Evolutionary conservation across 257 asterid species (phyloP), one percentile per base, ranked within the genome.

Genomic region (Apocynum venetum): DNA sequence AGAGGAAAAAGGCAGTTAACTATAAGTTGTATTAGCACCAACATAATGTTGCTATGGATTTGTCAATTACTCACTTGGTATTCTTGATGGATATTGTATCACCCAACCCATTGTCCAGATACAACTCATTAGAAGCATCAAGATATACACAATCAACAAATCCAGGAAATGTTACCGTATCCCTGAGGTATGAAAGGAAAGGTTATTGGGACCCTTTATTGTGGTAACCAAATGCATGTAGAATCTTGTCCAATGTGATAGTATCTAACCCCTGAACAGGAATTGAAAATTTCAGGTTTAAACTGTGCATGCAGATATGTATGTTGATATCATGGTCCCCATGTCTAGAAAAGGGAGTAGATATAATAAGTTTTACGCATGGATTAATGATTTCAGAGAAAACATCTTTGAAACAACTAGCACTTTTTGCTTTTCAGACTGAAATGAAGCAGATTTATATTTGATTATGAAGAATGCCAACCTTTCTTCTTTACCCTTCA

Each of bases 71-170:
- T 85, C 89, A 96, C 98, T 93, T 93, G 19, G 92, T 82, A 76
- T 93, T 96, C 87, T 87, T 87, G 85, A 96, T 89, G 90, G 87
- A 80, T 79, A 96, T 87, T 71, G 80, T 84, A 69, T 89, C 87
- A 65, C 97, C 99, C 84, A 91, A 84, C 74, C 97, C 99, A 79
- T 92, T 96, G 73, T 96, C 87, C 84, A 96, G 87, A 72, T 88
- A 88, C 70, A 96, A 71, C 87, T 90, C 97, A 3, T 31, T 71
- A 11, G 99, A 96, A 80, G 99, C 92, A 78, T 89, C 96, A 77
- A 96, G 97, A 89, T 96, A 96, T 75, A 96, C 40, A 69, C 95
- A 96, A 87, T 96, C 99, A 25, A 96, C 99, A 79, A 93, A 93
- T 86, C 99, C 97, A 14, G 99, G 99, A 83, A 96, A 96, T 36